A percentile compares a stretch with the other conserved stretches of the same genome.
Evolutionary conservation across 164 flowering plant genomes (phyloP).

Genomic region (Echeveria elegans): DNA sequence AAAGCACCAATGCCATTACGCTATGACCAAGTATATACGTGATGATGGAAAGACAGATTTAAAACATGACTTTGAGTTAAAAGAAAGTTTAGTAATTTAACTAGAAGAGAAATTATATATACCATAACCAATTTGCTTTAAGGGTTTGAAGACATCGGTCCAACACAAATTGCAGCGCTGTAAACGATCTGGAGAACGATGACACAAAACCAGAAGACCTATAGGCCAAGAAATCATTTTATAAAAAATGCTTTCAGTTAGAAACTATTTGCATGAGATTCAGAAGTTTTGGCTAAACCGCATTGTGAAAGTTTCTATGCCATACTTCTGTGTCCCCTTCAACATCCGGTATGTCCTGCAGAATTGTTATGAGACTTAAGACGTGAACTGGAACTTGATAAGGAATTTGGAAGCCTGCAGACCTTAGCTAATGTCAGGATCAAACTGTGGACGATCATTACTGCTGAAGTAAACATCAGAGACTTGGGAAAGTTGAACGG

Average conservation of each 20-base stretch:
- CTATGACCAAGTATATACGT: constrained; percentile 11
- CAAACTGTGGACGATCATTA: constrained; percentile 96
- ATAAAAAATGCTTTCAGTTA: not conserved
- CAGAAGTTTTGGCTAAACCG: no score
- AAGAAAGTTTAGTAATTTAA: no score
- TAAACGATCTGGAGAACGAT: constrained; percentile 65
- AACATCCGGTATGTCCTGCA: constrained; percentile 84
- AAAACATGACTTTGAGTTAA: no score
- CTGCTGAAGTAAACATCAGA: constrained; percentile 78
- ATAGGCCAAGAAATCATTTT: not conserved
- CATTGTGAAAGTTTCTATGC: no score
- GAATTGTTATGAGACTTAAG: no score
- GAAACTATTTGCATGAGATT: not conserved
- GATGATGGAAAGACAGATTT: no score
- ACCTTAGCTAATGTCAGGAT: constrained; percentile 96
- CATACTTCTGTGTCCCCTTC: constrained; percentile 86
- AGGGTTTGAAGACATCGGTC: constrained; percentile 37
- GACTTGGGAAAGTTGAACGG: constrained; percentile 62
- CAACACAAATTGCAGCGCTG: constrained; percentile 49
- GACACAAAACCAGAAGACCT: constrained; percentile 87
- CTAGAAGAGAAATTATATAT: not conserved
- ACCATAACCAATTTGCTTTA: constrained; percentile 68
- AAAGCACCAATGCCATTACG: constrained; percentile 43
- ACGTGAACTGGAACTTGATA: no score
- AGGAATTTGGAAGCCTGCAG: no score